Evolutionary conservation across 2,329 filamentous ascomycete genomes (phyloP), one percentile per base, ranked within the genome.

Genomic region (Karstenula rhodostoma): DNA sequence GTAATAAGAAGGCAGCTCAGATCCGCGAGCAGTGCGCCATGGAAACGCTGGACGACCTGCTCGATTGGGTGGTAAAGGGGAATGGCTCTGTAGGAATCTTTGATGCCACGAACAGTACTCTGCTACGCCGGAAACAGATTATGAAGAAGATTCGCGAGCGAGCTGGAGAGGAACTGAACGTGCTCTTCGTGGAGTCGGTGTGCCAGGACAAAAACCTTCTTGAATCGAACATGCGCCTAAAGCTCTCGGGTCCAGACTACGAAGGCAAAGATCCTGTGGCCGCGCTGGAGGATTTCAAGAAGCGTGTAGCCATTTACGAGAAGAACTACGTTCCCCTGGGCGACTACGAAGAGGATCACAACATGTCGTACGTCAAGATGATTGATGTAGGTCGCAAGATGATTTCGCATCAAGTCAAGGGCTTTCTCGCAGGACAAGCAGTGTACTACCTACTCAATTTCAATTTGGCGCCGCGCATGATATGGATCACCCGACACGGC

Each of bases 401-500:
- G 62, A 89, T 98, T 46, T 91, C 94, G 49, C 91, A 96, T 76
- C 91, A 95, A 63, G 89, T 97, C 62, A 90, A 90, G 67, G 95
- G 95, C 6, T 99, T 99, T 78, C 84, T 99, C 51, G 93, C 93
- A 59, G 92, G 91, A 42, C 92, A 95, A 64, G 95, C 96, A 57
- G 93, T 95, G 58, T 96, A 94, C 66, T 99, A 98, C 72, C 85
- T 99, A 10, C 90, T 95, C 48, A 98, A 96, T 69, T 99, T 99
- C 84, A 98, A 99, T 71, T 86, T 99, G 17, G 92, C 94, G 0
- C 94, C 95, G 0, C 87, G 95, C 57, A 94, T 97, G 78, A 98
- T 99, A 62, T 99, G 95, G 95, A 96, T 99, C 74, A 98, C 95
- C 1, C 85, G 95, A 53, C 95, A 98, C 74, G 95, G 95, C 44